Base-by-base conservation (phyloP, 2,329 filamentous ascomycete genomes). In the Nigrospora oryzae region DNA sequence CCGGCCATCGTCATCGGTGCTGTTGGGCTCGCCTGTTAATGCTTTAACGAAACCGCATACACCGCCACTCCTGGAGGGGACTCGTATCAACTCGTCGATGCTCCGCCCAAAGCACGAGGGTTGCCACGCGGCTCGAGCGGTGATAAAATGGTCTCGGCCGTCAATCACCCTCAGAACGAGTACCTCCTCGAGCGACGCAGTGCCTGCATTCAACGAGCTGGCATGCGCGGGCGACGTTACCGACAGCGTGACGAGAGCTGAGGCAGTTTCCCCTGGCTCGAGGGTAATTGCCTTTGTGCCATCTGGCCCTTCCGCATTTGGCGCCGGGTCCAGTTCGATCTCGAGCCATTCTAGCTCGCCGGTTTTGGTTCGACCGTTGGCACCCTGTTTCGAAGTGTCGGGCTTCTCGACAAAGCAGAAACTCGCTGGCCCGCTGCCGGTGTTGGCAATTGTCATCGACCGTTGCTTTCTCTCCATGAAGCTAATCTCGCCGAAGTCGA, bases 71-170 rank as follows among this genome's bases (percentile, higher is more conserved):
- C 32, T 33, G 8, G 47, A 82, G 0, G 93, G 90, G 5, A 96
- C 80, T 15, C 84, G 81, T 41, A 94, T 88, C 10, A 98, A 74
- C 56, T 95, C 90, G 48, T 90, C 84, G n/a, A 98, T 75, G 0
- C 86, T 90, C 34, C 88, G 81, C 0, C 87, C 88, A 40, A 97
- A 86, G 54, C 83, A 86, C 0, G 88, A 89, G 10, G 86, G 85
- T 4, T 84, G 69, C 91, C 93, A 98, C 1, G 67, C 70, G 0
- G 79, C 93, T 19, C 78, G 81, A 0, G 95, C 72, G 0, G 89
- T 84, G 35, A 98, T 79, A 59, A 98, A 98, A 59, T 97, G 86
- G 56, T 98, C 93, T 40, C 89, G 78, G 1, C 94, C 94, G 43
- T 84, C 79, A 11, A 81, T 75, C 5, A 98, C 86, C 1, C 89